Conservation (phyloP, 352 stramenopile genomes). For the Globisporangium paddicum region DNA sequence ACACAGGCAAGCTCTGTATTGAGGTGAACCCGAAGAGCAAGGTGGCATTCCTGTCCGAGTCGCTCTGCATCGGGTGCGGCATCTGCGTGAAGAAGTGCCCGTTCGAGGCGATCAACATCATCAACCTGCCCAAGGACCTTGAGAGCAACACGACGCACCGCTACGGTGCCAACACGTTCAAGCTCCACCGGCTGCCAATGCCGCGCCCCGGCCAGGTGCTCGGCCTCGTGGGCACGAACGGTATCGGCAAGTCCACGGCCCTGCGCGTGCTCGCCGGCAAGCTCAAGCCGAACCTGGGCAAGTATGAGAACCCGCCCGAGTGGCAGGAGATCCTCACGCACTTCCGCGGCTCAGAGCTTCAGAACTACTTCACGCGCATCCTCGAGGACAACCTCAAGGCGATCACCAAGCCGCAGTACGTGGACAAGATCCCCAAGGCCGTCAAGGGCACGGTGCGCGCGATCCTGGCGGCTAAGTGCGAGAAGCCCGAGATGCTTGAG, state of each 20-base stretch:
- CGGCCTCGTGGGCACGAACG: conserved; percentile 98
- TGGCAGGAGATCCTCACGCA: conserved; percentile 99
- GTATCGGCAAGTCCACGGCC: conserved; percentile 99
- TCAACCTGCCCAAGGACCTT: conserved; percentile 99
- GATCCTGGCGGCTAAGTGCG: conserved; percentile 94
- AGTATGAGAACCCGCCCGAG: conserved; percentile 95
- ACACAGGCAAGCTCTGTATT: conserved; percentile 99
- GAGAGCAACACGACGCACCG: conserved; percentile 99
- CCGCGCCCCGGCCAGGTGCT: conserved; percentile 97
- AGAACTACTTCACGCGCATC: conserved; percentile 99
- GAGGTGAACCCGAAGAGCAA: conserved; percentile 96
- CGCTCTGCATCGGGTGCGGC: conserved; percentile 99
- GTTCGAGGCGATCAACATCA: conserved; percentile 99
- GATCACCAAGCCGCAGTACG: conserved; percentile 99
- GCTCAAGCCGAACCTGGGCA: conserved; percentile 99
- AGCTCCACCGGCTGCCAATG: conserved; percentile 98
- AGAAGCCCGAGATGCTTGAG: conserved; percentile 75
- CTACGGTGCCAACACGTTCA: conserved; percentile 99
- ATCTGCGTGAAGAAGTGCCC: conserved; percentile 99
- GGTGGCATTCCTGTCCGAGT: conserved; percentile 98
- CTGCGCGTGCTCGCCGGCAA: conserved; percentile 99
- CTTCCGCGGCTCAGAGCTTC: conserved; percentile 96
- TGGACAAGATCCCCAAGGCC: conserved; percentile 98
- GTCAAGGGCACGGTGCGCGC: conserved; percentile 93
- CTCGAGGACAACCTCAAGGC: conserved; percentile 99